These are phyloP conservation scores for Millerozyma miso DNA, from an alignment of 805 yeast genomes.

Conservation along the genomic window DNA sequence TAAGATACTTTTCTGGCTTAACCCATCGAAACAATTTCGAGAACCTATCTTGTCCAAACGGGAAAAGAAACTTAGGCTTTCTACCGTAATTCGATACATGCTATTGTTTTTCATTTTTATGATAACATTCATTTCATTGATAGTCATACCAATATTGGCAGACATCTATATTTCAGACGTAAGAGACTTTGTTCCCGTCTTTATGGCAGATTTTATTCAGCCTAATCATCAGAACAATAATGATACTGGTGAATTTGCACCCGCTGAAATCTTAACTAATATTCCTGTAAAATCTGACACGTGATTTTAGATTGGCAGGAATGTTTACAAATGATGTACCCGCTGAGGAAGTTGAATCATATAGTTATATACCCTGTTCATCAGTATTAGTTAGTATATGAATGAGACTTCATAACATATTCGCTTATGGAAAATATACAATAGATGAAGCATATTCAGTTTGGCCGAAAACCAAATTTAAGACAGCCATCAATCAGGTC, in stretches of 20 bases:
- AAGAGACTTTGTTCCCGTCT: slow-evolving; percentile 13
- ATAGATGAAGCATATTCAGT: slow-evolving; percentile 6
- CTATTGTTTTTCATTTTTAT: slow-evolving; percentile 42
- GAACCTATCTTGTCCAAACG: slow-evolving; percentile 39
- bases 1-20: slow-evolving; percentile 47
- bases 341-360: not conserved
- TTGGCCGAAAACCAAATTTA: slow-evolving; percentile 6
- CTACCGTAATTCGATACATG: slow-evolving; percentile 40
- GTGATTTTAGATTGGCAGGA: not conserved
- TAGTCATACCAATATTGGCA: slow-evolving; percentile 47
- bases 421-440: not conserved
- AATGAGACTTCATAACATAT: not conserved
- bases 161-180: slow-evolving; percentile 12
- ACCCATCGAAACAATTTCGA: slow-evolving; percentile 31
- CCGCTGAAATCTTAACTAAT: slow-evolving; percentile 21
- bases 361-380: not conserved
- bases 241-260: slow-evolving; percentile 60
- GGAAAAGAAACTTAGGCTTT: slow-evolving; percentile 22
- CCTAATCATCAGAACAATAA: slow-evolving; percentile 59
- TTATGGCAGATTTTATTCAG: slow-evolving; percentile 38
- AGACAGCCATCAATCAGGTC: slow-evolving; percentile 6
- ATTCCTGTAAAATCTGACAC: not conserved
- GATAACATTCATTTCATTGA: slow-evolving; percentile 32
- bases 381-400: not conserved
- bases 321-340: not conserved